These are phyloP conservation scores for Cutaneotrichosporon curvatum DNA, from an alignment of 1,284 basidiomycete species.

Conservation along the genomic window DNA sequence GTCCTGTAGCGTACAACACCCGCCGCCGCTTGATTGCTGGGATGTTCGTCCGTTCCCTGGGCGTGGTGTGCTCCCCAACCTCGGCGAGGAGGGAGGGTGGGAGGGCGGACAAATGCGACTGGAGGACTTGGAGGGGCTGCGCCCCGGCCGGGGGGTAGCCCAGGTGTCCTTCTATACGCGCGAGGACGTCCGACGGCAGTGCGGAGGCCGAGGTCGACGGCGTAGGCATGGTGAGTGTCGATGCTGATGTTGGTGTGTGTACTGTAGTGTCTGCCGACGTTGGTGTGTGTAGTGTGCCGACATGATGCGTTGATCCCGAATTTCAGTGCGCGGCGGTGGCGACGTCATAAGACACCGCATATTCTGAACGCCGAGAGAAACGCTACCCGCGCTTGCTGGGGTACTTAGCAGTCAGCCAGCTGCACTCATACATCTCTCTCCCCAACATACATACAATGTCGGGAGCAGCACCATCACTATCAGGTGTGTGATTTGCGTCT, in stretches of 20 bases:
- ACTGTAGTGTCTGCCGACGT: too few relatives aligned
- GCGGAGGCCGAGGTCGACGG: not conserved
- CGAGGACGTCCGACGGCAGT: slow-evolving; percentile 1
- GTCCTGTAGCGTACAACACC: slow-evolving; percentile 22
- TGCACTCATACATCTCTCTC: too few relatives aligned
- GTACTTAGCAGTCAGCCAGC: too few relatives aligned
- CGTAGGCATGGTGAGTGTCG: not conserved
- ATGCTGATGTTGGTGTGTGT: not conserved
- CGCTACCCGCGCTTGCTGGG: too few relatives aligned
- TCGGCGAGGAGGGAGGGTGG: not conserved
- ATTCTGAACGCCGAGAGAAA: too few relatives aligned
- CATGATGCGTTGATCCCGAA: too few relatives aligned
- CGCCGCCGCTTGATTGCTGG: slow-evolving; percentile 34
- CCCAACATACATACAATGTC: too few relatives aligned
- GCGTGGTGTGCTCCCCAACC: slow-evolving; percentile 14
- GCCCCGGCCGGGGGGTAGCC: not conserved
- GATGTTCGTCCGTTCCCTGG: slow-evolving; percentile 29
- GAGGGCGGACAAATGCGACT: slow-evolving; percentile 1
- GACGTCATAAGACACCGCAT: too few relatives aligned
- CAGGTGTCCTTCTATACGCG: not conserved
- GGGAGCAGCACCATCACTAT: too few relatives aligned
- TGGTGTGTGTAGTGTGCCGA: too few relatives aligned
- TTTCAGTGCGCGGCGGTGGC: too few relatives aligned
- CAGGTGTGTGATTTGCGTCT: too few relatives aligned
- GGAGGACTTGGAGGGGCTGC: not conserved